Percentiles rank a stretch among this genome's conserved stretches.
These are phyloP conservation scores for Linnemannia schmuckeri DNA, from an alignment of 192 early-diverging fungal species.

Conservation along the genomic window DNA sequence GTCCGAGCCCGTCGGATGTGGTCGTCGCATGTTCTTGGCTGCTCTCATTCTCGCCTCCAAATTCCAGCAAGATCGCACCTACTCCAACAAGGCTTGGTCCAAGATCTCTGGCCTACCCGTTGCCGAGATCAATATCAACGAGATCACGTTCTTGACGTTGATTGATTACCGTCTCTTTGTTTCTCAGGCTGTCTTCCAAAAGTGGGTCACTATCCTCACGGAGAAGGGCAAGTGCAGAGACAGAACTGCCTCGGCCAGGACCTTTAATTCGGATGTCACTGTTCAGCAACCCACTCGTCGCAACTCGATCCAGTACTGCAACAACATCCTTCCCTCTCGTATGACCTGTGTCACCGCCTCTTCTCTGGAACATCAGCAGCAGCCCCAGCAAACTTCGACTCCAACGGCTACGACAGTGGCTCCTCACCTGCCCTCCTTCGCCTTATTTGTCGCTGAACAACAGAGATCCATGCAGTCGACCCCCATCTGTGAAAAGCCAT, in stretches of 20 bases:
- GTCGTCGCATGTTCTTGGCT: slow-evolving; percentile 86
- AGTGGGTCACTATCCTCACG: slow-evolving; percentile 69
- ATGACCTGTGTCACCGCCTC: slow-evolving; percentile 56
- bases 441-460: slow-evolving; percentile 43
- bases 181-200: slow-evolving; percentile 66
- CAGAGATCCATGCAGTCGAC: slow-evolving; percentile 20
- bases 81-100: slow-evolving; percentile 88
- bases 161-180: slow-evolving; percentile 85
- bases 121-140: slow-evolving; percentile 84
- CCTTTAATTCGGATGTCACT: background rate
- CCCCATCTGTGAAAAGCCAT: background rate
- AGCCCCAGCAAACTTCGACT: background rate
- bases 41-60: slow-evolving; percentile 90
- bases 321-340: slow-evolving; percentile 48
- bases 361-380: slow-evolving; percentile 42
- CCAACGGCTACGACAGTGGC: background rate
- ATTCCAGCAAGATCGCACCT: slow-evolving; percentile 86
- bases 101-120: slow-evolving; percentile 84
- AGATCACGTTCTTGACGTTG: slow-evolving; percentile 81
- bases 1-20: slow-evolving; percentile 72
- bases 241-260: slow-evolving; percentile 13
- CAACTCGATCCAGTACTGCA: slow-evolving; percentile 57
- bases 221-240: slow-evolving; percentile 43
- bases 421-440: slow-evolving; percentile 44
- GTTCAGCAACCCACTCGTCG: slow-evolving; percentile 28